Evolutionary conservation across 2,329 filamentous ascomycete genomes (phyloP).

Genomic region (Elsinoe perseae): DNA sequence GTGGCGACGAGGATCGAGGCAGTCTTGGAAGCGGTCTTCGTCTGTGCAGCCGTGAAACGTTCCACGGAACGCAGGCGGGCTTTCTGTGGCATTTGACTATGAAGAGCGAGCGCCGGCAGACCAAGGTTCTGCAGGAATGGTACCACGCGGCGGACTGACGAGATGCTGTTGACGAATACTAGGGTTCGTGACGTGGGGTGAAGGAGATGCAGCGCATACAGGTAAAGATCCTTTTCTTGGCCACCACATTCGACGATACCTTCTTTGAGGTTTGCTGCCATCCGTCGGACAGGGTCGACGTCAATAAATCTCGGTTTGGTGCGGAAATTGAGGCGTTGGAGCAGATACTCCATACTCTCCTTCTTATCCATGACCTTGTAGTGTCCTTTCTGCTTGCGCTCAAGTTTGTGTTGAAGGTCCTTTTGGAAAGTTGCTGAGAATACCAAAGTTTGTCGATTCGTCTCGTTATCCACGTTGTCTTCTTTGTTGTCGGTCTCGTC

Average conservation of each 20-base stretch:
- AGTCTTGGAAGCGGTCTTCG: conserved; percentile 18
- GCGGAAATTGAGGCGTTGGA: conserved; percentile 82
- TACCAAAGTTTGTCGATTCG: conserved; percentile 69
- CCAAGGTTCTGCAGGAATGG: conserved; percentile 78
- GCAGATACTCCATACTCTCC: conserved; percentile 84
- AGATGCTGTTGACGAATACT: conserved; percentile 94
- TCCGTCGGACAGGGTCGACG: conserved; percentile 78
- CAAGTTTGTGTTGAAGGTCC: conserved; percentile 80
- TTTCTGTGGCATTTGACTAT: conserved; percentile 94
- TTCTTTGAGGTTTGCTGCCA: conserved; percentile 79
- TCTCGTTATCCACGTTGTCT: conserved; percentile 25
- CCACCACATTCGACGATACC: conserved; percentile 86
- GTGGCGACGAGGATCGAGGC: conserved; percentile 76
- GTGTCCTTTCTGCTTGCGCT: conserved; percentile 60
- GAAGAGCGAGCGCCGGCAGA: conserved; percentile 67
- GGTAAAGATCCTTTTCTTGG: conserved; percentile 93
- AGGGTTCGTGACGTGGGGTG: conserved; percentile 74
- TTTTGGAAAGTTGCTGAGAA: conserved; percentile 97
- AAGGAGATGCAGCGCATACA: conserved; percentile 79
- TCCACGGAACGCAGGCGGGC: conserved; percentile 88
- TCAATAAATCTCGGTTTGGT: conserved; percentile 85
- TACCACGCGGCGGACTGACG: conserved; percentile 75
- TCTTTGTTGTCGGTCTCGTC: conserved; percentile 46
- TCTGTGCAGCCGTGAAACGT: conserved; percentile 58
- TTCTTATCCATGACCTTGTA: conserved; percentile 60